Percentiles rank a stretch among this genome's conserved stretches.
phyloP scores from a whole-genome alignment of 805 yeast species.

The Schizosaccharomyces japonicus region DNA sequence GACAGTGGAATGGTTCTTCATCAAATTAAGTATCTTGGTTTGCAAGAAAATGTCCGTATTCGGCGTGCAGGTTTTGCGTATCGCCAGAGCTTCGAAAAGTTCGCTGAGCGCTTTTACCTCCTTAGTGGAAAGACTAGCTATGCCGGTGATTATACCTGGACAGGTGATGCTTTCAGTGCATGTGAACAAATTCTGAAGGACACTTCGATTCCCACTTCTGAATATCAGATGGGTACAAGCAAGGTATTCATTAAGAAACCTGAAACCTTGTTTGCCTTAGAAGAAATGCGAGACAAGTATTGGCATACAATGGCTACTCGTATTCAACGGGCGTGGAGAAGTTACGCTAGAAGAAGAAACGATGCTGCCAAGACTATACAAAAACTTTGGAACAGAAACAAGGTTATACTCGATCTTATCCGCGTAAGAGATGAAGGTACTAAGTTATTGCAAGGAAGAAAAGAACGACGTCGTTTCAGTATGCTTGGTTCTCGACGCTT shows the following conservation, averaged over 20 bases:
- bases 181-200: constrained; percentile 29
- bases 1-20: constrained; percentile 76
- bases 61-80: constrained; percentile 98
- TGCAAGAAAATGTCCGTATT: constrained; percentile 88
- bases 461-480: constrained; percentile 76
- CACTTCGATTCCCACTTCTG: constrained; percentile 48
- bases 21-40: constrained; percentile 83
- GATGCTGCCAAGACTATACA: constrained; percentile 71
- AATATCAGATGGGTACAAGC: constrained; percentile 76
- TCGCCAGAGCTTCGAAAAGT: constrained; percentile 86
- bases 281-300: constrained; percentile 85
- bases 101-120: constrained; percentile 78
- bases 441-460: constrained; percentile 40
- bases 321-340: constrained; percentile 91
- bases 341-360: constrained; percentile 51
- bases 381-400: constrained; percentile 56
- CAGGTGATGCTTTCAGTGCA: constrained; percentile 34
- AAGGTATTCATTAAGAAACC: constrained; percentile 92
- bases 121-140: constrained; percentile 76
- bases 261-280: constrained; percentile 83
- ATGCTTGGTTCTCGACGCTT: constrained; percentile 68
- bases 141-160: constrained; percentile 58
- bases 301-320: constrained; percentile 97
- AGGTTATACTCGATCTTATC: constrained; percentile 60
- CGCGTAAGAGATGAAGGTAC: constrained; percentile 72